These are phyloP conservation scores for Drechmeria coniospora DNA, from an alignment of 2,329 filamentous ascomycete species.

Conservation along the genomic window DNA sequence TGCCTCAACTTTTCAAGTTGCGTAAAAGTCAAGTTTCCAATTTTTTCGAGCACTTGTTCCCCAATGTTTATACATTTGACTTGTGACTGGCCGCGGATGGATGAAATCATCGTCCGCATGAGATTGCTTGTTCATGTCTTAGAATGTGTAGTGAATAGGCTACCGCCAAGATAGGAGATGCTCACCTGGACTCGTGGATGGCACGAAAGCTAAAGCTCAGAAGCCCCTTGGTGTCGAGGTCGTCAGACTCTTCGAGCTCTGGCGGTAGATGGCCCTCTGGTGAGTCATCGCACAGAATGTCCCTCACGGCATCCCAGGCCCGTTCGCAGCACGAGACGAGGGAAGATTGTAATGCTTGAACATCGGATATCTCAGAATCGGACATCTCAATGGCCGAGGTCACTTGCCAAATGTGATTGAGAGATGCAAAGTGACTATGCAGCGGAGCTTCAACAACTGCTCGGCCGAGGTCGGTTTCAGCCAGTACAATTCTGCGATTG, in stretches of 20 bases:
- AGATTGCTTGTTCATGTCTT: constrained; percentile 40
- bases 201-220: constrained; percentile 91
- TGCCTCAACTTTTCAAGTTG: constrained; percentile 76
- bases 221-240: constrained; percentile 71
- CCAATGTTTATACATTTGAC: constrained; percentile 30
- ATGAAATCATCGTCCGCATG: constrained; percentile 45
- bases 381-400: constrained; percentile 25
- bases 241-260: constrained; percentile 55
- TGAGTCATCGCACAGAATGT: constrained; percentile 80
- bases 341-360: constrained; percentile 31
- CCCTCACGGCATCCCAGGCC: constrained; percentile 65
- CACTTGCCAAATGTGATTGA: constrained; percentile 42
- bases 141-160: neutral
- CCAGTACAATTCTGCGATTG: constrained; percentile 47
- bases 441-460: constrained; percentile 53
- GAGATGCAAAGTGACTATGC: constrained; percentile 53
- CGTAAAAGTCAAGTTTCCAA: constrained; percentile 63
- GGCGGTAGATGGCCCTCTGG: constrained; percentile 77
- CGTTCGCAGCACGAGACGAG: constrained; percentile 45
- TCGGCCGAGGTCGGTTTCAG: constrained; percentile 46
- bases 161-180: neutral
- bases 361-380: constrained; percentile 16
- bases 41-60: constrained; percentile 40
- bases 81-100: constrained; percentile 31
- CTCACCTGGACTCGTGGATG: constrained; percentile 80